A percentile compares a stretch with the other conserved stretches of the same genome.
Conservation (phyloP, 305 asterid genomes). For the Fraxinus floribunda region DNA sequence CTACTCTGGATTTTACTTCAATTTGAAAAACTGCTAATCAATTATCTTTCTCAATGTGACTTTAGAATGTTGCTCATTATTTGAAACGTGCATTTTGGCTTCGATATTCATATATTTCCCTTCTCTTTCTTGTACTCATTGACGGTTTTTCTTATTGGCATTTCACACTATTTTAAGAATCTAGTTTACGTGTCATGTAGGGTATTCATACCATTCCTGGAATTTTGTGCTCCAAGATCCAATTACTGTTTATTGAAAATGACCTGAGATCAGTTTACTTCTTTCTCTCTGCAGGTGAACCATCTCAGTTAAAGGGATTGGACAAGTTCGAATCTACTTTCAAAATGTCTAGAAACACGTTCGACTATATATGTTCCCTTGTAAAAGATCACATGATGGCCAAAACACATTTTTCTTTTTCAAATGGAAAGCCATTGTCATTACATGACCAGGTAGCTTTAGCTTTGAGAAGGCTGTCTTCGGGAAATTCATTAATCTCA, state of each 20-base stretch:
- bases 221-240: background rate
- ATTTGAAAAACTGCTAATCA: background rate
- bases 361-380: conserved; percentile 67
- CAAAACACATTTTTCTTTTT: conserved; percentile 63
- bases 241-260: background rate
- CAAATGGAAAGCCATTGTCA: conserved; percentile 68
- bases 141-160: background rate
- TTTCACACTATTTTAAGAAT: background rate
- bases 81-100: background rate
- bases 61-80: background rate
- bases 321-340: conserved; percentile 55
- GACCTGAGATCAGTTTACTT: conserved; percentile 1
- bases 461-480: conserved; percentile 69
- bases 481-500: conserved; percentile 76
- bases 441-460: conserved; percentile 79
- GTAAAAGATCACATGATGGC: conserved; percentile 71
- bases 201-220: background rate
- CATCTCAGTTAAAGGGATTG: conserved; percentile 46
- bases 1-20: background rate
- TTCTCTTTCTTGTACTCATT: background rate
- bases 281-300: conserved; percentile 45
- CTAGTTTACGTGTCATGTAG: background rate
- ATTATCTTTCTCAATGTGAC: background rate
- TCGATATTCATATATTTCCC: background rate
- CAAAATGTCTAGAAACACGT: conserved; percentile 70